A percentile compares a stretch with the other conserved stretches of the same genome.
Conservation (phyloP, 1,284 basidiomycete genomes). For the Apiotrichum gracile region DNA sequence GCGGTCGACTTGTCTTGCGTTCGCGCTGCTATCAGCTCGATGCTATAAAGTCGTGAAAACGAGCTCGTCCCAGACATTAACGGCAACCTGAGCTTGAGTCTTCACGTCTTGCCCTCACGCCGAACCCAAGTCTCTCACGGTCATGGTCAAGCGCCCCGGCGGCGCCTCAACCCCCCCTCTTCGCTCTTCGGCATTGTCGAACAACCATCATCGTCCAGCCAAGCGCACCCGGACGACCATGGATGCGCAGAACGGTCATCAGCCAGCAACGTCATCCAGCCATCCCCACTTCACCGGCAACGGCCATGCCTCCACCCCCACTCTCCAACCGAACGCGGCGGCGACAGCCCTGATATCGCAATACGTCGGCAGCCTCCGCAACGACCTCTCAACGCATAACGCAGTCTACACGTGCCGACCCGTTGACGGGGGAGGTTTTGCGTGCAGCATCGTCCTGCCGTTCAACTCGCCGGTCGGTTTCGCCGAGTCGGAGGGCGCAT, state of each 20-base stretch:
- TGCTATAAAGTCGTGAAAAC: too few species aligned
- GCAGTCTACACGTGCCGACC: neutral
- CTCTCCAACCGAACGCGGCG: neutral
- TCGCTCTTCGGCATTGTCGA: neutral
- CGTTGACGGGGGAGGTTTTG: neutral
- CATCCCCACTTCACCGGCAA: neutral
- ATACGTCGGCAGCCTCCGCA: constrained; percentile 14
- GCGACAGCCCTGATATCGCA: constrained; percentile 5
- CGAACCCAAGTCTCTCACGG: too few species aligned
- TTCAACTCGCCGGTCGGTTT: constrained; percentile 10
- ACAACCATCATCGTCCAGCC: neutral
- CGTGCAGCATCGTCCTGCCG: constrained; percentile 2
- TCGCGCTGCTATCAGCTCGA: too few species aligned
- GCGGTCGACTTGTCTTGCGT: too few species aligned
- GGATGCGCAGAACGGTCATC: neutral
- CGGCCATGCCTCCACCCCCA: neutral
- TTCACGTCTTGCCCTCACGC: too few species aligned
- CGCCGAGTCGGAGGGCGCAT: neutral
- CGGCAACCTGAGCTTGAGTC: too few species aligned
- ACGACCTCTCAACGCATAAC: constrained; percentile 6
- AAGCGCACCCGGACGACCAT: neutral
- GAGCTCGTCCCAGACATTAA: too few species aligned
- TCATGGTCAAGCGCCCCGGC: neutral
- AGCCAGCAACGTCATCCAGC: neutral
- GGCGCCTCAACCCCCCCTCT: neutral